phyloP scores from a whole-genome alignment of 805 yeast species.

The Komagataella populi region DNA sequence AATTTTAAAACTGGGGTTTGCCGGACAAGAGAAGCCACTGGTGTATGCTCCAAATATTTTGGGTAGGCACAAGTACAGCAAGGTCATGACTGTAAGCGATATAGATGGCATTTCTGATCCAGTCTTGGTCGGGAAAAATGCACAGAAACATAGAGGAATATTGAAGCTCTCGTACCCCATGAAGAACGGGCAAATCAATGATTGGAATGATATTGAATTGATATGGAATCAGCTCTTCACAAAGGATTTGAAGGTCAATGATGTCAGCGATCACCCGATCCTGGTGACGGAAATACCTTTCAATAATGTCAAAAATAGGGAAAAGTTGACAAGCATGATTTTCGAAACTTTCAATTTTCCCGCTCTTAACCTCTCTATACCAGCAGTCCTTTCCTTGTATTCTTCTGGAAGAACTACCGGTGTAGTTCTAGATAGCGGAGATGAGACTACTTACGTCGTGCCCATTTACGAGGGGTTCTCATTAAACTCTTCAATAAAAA shows the following conservation, averaged over 20 bases:
- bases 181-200: slow-evolving; percentile 60
- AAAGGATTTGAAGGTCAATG: slow-evolving; percentile 37
- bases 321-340: slow-evolving; percentile 44
- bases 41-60: slow-evolving; percentile 34
- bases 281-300: slow-evolving; percentile 83
- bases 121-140: slow-evolving; percentile 55
- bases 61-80: slow-evolving; percentile 76
- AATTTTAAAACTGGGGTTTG: slow-evolving; percentile 76
- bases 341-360: slow-evolving; percentile 68
- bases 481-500: slow-evolving; percentile 52
- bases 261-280: slow-evolving; percentile 73
- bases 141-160: slow-evolving; percentile 71
- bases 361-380: slow-evolving; percentile 58
- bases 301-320: slow-evolving; percentile 53
- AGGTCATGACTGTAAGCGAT: slow-evolving; percentile 50
- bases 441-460: slow-evolving; percentile 79
- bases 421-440: slow-evolving; percentile 81
- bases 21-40: slow-evolving; percentile 80
- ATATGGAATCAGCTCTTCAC: slow-evolving; percentile 62
- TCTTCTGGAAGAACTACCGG: slow-evolving; percentile 90
- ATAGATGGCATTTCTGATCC: background rate
- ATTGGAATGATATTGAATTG: slow-evolving; percentile 82
- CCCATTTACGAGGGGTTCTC: slow-evolving; percentile 89
- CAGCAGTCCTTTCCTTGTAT: slow-evolving; percentile 73
- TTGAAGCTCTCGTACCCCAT: slow-evolving; percentile 60